Percentiles rank a stretch among this genome's conserved stretches.
Conservation (phyloP, 1,139 yeast genomes). For the Taphrina populina region DNA sequence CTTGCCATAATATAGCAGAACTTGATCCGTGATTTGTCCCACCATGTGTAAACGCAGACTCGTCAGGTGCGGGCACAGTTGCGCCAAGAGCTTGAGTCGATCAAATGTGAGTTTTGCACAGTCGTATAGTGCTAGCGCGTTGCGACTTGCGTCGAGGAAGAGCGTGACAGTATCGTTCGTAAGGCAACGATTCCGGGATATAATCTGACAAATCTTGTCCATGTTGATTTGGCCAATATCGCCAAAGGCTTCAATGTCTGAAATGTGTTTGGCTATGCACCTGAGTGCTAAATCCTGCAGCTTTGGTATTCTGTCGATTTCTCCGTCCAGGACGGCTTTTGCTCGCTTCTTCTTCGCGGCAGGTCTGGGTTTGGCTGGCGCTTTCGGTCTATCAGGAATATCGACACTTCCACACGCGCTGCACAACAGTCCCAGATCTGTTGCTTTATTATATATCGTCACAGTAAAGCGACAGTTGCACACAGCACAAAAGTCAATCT, state of each 20-base stretch:
- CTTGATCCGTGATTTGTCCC: conserved; percentile 83
- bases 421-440: conserved; percentile 56
- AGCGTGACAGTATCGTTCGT: conserved; percentile 67
- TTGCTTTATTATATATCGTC: conserved; percentile 62
- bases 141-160: conserved; percentile 63
- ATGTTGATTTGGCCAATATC: conserved; percentile 69
- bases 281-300: conserved; percentile 79
- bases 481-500: conserved; percentile 42
- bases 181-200: conserved; percentile 77
- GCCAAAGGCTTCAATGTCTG: conserved; percentile 73
- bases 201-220: conserved; percentile 66
- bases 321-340: conserved; percentile 80
- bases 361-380: conserved; percentile 61
- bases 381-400: conserved; percentile 46
- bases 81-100: conserved; percentile 66
- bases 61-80: conserved; percentile 74
- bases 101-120: conserved; percentile 75
- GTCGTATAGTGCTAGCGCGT: conserved; percentile 76
- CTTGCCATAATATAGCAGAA: conserved; percentile 60
- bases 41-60: conserved; percentile 78
- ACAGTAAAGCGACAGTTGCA: conserved; percentile 51
- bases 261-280: conserved; percentile 68
- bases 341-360: conserved; percentile 60
- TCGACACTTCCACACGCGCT: conserved; percentile 55
- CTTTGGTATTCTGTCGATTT: conserved; percentile 62